phyloP scores from a whole-genome alignment of 2,329 filamentous ascomycete genomes.

The Coniochaeta prunicola region DNA sequence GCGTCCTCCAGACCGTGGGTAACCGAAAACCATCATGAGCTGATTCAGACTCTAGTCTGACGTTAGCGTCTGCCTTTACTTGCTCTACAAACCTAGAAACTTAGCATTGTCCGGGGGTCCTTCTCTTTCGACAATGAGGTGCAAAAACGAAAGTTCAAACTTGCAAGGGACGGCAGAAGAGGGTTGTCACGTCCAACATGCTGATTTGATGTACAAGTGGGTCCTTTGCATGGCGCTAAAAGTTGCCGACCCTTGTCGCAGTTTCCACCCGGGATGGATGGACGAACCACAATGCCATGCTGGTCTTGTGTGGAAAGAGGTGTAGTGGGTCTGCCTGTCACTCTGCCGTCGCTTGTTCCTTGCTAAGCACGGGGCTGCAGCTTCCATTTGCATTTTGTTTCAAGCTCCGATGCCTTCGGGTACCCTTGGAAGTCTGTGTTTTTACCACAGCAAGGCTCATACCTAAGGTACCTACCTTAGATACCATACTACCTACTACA shows the following conservation, averaged over 20 bases:
- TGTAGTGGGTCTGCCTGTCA: background rate
- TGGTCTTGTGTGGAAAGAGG: background rate
- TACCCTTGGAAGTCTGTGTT: no score
- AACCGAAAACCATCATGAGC: background rate
- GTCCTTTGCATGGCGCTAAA: background rate
- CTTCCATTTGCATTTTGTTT: background rate
- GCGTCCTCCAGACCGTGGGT: background rate
- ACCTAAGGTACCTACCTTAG: no score
- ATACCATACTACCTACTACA: no score
- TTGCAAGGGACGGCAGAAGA: background rate
- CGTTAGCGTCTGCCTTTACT: background rate
- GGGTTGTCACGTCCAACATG: background rate
- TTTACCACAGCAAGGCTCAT: no score
- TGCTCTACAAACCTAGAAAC: background rate
- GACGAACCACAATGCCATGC: background rate
- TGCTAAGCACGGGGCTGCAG: background rate
- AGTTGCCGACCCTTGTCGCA: background rate
- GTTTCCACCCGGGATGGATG: background rate
- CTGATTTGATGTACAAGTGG: background rate
- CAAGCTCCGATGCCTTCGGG: background rate
- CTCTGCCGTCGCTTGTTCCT: background rate
- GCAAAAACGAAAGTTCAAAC: background rate
- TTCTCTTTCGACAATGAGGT: background rate
- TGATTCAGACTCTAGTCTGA: background rate
- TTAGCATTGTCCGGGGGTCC: background rate